Base-by-base conservation (phyloP, 1,284 basidiomycete species). In the Stygiomarasmius scandens region DNA sequence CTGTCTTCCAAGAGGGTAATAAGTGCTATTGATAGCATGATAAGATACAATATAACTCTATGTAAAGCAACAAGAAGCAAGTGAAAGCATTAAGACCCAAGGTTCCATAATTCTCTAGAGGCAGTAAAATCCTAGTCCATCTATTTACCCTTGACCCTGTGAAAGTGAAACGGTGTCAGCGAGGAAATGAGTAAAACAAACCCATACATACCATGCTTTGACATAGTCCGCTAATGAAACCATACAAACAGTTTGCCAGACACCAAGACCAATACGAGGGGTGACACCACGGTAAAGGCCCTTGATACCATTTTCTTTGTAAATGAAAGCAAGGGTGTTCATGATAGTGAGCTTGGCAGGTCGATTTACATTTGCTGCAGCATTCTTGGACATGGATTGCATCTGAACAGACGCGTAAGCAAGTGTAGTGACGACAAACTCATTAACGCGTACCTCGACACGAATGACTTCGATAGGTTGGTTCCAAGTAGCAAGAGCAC, bases 161-260 rank as follows among this genome's bases (percentile, higher is more conserved):
- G 12, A 5, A 32, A n/a, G n/a, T n/a, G n/a, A 12, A 61, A 23
- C 29, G 22, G 51, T n/a, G 48, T 48, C 63, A 45, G 52, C 48
- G 49, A 44, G 46, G 24, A 10, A 55, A 46, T 23, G 25, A 20
- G 29, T 36, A 29, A 55, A 5, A 14, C 12, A 10, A 3, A 38
- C 14, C 19, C 48, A 1, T 11, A 71, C 77, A 34, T 59, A 80
- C 90, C 90, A 92, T 61, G 76, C 81, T 73, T 94, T 95, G 63
- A 97, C 95, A 69, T 95, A 95, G 76, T 98, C 96, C 14, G 95
- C 95, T 64, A 98, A 92, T 20, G 92, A 94, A 63, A 98, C 96
- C 96, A 98, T 98, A 82, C 95, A 98, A 63, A 98, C 81, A 11
- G 95, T 96, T 75, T 96, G 95, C 95, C 95, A 97, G 69, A 96